Base-by-base conservation (phyloP, 208 protist genomes). In the Crithidia fasciculata region DNA sequence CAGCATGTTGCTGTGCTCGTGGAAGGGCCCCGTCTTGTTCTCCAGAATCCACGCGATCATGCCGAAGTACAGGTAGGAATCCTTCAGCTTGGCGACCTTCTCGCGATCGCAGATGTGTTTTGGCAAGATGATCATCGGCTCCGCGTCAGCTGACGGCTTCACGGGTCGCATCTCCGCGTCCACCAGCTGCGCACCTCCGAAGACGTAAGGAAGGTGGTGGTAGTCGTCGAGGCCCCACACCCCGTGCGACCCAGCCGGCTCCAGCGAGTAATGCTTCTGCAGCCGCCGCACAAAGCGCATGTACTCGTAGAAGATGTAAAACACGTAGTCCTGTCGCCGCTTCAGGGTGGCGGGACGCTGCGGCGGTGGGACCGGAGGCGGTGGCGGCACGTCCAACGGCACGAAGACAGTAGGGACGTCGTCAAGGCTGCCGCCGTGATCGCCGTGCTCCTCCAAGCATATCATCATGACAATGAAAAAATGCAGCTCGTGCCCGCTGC, bases 171-270 rank as follows among this genome's bases (percentile, higher is more conserved):
- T 45, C 28, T 90, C 80, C 39, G 85, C 80, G 39, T 87, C 88
- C 16, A 96, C 88, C 0, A 99, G 88, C 91, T 99, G 99, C 13
- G 97, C 74, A 16, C 95, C 84, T 8, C 99, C 99, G 43, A 96
- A 99, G 2, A 99, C 75, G 78, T 99, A 99, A 4, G 97, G 95
- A n/a, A 99, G 74, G 82, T 99, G 98, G 66, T 99, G 97, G 73
- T 99, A 99, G 79, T 99, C 99, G 78, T 99, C 99, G 3, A 99
- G 84, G 12, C 98, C 97, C 98, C 98, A 99, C 36, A 99, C 98
- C 19, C 99, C 99, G 65, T 99, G 98, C 39, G 93, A 98, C 16
- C 99, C 98, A 2, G 98, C 98, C 9, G 98, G 98, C 86, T 99
- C 98, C 13, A 99, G 72, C 16, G 75, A 82, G 82, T 97, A 98